Evolutionary conservation across 495 filamentous ascomycete genomes (phyloP), one percentile per base, ranked within the genome.

Genomic region (Cryomyces minteri): DNA sequence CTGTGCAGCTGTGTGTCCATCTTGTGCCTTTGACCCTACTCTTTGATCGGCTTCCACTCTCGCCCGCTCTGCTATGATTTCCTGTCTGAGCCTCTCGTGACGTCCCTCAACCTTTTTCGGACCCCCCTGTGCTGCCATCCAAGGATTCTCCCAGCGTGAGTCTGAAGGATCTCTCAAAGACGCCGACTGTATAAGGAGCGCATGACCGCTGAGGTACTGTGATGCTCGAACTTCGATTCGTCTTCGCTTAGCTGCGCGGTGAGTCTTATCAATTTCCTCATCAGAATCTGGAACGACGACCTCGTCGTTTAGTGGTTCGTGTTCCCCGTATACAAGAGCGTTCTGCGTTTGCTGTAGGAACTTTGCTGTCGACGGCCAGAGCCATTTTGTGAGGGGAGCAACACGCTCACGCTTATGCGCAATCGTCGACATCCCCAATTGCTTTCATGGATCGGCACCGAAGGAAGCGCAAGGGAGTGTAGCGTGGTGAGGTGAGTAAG

Each of bases 121-220:
- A 37, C 34, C 34, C 9, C 3, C 34, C 3, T 12, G 34, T 9
- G 9, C 12, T 37, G 18, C 18, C 34, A 9, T 9, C 80, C 77
- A 83, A 0, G 79, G 80, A 50, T 84, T 84, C 28, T 51, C 48
- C 80, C 80, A 84, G 30, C 65, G 68, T 0, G 65, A 57, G 11
- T 74, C 68, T 42, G 84, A 79, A 0, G 80, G 80, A 0, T 80
- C 80, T 18, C 61, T 66, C 12, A 84, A 59, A 7, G 67, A 65
- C 9, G 79, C 74, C 5, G 78, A 80, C 3, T 77, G 56, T 12
- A 87, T 69, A 44, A 72, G 68, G 1, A 79, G 49, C 3, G 68
- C 66, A 32, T 64, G 63, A 1, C 79, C 79, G 12, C 67, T 56
- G 29, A 82, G 62, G 49, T 76, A 84, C 11, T 70, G 60, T 32